Base-by-base conservation (phyloP, 345 rosid species). In the Cardamine resedifolia region DNA sequence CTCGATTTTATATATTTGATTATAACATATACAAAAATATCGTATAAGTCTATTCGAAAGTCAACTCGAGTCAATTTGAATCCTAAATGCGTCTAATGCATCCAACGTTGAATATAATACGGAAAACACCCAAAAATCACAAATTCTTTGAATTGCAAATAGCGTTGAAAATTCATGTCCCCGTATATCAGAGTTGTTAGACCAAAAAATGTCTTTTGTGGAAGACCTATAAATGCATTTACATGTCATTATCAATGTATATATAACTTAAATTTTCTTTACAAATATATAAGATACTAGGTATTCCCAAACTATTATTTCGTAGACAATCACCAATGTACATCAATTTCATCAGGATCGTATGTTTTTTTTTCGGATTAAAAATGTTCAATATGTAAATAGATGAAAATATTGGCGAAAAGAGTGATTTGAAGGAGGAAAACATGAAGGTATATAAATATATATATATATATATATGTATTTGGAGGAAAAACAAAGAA, bases 21-120 rank as follows among this genome's bases (percentile, higher is more conserved):
- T 10, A 18, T 43, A 31, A 58, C 34, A 23, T 33, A 10, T 33
- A 11, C 2, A 16, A 9, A n/a, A 56, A 33, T 28, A 21, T 14
- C 12, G 49, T 21, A 72, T 41, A 27, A 20, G 28, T 36, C 26
- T 62, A 10, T 53, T 55, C 33, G 21, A 64, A 73, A 65, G 72
- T 66, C 72, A 58, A 58, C 26, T 19, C n/a, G 66, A 58, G 66
- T 73, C 66, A 51, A 66, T 36, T 74, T 41, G 20, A 66, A 74
- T 66, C 61, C 36, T 66, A 48, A 31, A 33, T 57, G 19, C 10
- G 59, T 65, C 41, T 65, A 48, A 57, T 56, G 58, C 43, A 56
- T 73, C 50, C 66, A 44, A 64, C 64, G 48, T 53, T 52, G 36
- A 63, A 63, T 30, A 7, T 28, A 43, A 41, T 41, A 24, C 14